A percentile compares a stretch with the other conserved stretches of the same genome.
phyloP scores from a whole-genome alignment of 225 moss, liverwort and hornwort genomes.

The Neckera pumila region DNA sequence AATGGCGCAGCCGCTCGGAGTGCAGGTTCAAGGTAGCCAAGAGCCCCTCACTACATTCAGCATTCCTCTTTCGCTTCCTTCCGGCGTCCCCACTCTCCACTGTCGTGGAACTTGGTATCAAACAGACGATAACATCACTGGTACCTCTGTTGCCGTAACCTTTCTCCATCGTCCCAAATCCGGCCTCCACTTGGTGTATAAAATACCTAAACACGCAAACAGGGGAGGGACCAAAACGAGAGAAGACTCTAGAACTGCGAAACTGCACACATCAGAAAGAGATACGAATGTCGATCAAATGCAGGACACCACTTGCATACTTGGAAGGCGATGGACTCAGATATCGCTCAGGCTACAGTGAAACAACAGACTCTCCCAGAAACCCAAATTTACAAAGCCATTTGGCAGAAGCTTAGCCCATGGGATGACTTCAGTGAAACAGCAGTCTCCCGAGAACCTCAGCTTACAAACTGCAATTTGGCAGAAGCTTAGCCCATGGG shows the following conservation, averaged over 20 bases:
- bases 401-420: too few species aligned
- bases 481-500: not conserved
- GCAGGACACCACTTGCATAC: not conserved
- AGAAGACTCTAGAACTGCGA: not conserved
- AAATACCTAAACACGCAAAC: too few species aligned
- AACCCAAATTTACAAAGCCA: not conserved
- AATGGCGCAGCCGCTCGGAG: not conserved
- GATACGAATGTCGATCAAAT: not conserved
- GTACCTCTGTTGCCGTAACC: not conserved
- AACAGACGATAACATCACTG: not conserved
- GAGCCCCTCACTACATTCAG: not conserved
- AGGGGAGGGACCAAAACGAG: not conserved
- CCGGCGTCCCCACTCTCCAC: too few species aligned
- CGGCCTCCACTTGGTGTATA: too few species aligned
- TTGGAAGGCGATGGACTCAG: too few species aligned
- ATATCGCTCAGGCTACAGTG: too few species aligned
- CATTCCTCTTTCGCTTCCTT: not conserved
- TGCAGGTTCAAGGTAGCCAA: not conserved
- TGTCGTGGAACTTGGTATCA: not conserved
- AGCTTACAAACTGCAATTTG: too few species aligned
- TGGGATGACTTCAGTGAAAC: too few species aligned
- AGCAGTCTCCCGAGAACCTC: too few species aligned
- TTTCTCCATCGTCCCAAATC: not conserved
- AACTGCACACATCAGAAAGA: not conserved
- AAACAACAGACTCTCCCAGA: not conserved